Percentiles rank a stretch among this genome's conserved stretches.
phyloP scores from a whole-genome alignment of 768 basidiomycete genomes.

The Gyrodon lividus region DNA sequence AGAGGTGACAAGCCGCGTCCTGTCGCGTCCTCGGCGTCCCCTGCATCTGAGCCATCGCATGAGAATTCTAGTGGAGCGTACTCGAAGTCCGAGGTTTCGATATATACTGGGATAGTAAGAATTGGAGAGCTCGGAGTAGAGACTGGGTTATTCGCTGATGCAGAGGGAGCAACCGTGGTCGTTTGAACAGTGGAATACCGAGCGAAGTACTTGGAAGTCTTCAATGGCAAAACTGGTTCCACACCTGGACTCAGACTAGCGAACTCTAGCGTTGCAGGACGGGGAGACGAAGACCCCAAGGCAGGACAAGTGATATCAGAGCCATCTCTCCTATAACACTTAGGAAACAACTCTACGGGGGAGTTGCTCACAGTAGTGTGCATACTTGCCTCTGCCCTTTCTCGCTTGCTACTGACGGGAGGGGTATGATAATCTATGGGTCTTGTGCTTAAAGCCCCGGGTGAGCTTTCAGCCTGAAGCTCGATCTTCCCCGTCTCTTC shows the following conservation, averaged over 20 bases:
- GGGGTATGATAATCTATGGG: conserved; percentile 8
- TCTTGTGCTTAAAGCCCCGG: neutral
- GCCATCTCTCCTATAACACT: too few relatives aligned
- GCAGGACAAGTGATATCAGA: too few relatives aligned
- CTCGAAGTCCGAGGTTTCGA: conserved; percentile 7
- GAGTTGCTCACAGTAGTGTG: too few relatives aligned
- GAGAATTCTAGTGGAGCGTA: neutral
- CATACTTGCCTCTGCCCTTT: neutral
- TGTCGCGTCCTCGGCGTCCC: neutral
- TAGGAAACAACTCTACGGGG: too few relatives aligned
- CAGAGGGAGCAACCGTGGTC: neutral
- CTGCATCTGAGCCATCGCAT: neutral
- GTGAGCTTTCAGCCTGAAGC: neutral
- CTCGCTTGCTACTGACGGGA: neutral
- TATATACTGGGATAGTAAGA: conserved; percentile 4
- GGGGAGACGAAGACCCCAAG: too few relatives aligned
- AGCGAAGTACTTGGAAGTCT: conserved; percentile 24
- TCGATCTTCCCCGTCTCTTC: neutral
- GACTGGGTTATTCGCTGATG: neutral
- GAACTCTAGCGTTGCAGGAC: too few relatives aligned
- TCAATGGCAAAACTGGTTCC: neutral
- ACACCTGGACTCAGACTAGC: neutral
- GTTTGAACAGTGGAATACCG: neutral
- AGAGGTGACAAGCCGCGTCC: neutral
- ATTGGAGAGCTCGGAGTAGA: conserved; percentile 4